Evolutionary conservation across 306 rosid species (phyloP).

Genomic region (Prunus kanzakura): DNA sequence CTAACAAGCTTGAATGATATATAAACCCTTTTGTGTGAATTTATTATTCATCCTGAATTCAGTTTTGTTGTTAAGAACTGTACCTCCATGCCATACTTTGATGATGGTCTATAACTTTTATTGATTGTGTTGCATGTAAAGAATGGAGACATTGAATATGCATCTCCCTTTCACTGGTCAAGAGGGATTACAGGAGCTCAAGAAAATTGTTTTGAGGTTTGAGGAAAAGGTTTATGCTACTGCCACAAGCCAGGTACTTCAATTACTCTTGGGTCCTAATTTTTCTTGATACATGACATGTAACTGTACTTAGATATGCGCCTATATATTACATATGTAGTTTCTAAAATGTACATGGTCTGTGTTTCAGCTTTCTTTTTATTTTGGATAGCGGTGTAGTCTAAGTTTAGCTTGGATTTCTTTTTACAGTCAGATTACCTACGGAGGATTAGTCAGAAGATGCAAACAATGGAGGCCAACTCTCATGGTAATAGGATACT

Average conservation of each 20-base stretch:
- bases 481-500: conserved; percentile 43
- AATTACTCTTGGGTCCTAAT: neutral
- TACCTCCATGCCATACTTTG: neutral
- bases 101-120: neutral
- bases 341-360: neutral
- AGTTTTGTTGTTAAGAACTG: neutral
- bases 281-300: neutral
- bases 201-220: conserved; percentile 64
- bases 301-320: neutral
- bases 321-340: neutral
- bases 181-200: conserved; percentile 56
- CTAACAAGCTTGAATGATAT: too few species aligned
- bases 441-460: conserved; percentile 19
- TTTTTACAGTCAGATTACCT: neutral
- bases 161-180: conserved; percentile 53
- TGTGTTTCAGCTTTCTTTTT: neutral
- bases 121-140: conserved; percentile 16
- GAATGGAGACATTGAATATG: conserved; percentile 66
- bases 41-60: neutral
- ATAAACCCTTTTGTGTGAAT: too few species aligned
- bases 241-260: conserved; percentile 59
- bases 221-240: conserved; percentile 65
- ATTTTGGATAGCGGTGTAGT: neutral
- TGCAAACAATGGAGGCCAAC: conserved; percentile 55
- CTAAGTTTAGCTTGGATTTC: neutral